These are phyloP conservation scores for Pseudoturritis turrita DNA, from an alignment of 345 rosid genomes.

Conservation along the genomic window DNA sequence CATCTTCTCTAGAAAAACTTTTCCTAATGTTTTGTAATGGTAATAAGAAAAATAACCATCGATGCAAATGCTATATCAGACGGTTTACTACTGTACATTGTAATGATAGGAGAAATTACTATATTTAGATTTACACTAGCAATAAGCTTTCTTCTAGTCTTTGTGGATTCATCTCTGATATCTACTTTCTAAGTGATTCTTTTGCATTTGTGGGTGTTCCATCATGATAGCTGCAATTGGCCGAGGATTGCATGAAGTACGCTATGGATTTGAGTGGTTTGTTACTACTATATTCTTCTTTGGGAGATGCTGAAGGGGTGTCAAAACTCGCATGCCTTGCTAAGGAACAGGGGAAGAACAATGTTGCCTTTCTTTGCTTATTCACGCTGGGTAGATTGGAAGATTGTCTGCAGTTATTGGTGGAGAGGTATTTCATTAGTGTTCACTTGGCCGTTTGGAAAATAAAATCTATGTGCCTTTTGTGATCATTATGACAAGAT, in stretches of 20 bases:
- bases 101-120: background rate
- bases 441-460: conserved; percentile 4
- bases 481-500: conserved; percentile 15
- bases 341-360: conserved; percentile 93
- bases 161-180: background rate
- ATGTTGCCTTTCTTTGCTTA: conserved; percentile 90
- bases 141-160: background rate
- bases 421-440: conserved; percentile 63
- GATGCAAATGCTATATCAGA: background rate
- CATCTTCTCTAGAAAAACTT: background rate
- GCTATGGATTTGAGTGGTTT: conserved; percentile 97
- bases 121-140: background rate
- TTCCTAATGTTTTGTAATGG: background rate
- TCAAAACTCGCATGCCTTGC: conserved; percentile 75
- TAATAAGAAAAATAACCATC: background rate
- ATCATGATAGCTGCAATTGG: conserved; percentile 88
- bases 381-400: conserved; percentile 93
- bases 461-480: background rate
- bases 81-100: background rate
- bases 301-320: conserved; percentile 95
- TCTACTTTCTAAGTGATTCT: background rate
- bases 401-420: conserved; percentile 85
- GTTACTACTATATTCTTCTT: conserved; percentile 86
- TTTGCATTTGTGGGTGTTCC: conserved; percentile 12
- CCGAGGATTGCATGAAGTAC: conserved; percentile 90